These are phyloP conservation scores for Alternaria atra DNA, from an alignment of 2,329 filamentous ascomycete genomes.

Conservation along the genomic window DNA sequence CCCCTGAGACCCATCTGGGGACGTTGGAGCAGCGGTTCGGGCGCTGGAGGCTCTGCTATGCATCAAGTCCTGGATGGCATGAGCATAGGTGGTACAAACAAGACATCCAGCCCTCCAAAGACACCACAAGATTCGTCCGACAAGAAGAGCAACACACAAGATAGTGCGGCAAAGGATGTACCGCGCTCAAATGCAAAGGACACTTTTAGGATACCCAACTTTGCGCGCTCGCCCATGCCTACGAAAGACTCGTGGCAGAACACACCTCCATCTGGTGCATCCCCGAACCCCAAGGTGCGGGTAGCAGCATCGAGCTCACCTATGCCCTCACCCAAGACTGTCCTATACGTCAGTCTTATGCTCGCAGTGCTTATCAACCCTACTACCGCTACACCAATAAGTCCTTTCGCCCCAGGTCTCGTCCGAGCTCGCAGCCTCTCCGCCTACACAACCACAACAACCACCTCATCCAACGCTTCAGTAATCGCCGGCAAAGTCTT, in stretches of 20 bases:
- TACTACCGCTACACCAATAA: constrained; percentile 41
- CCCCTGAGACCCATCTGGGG: constrained; percentile 52
- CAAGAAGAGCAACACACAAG: constrained; percentile 17
- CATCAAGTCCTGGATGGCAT: constrained; percentile 39
- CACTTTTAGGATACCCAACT: constrained; percentile 50
- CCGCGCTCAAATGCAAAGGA: constrained; percentile 45
- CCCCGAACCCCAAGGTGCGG: constrained; percentile 43
- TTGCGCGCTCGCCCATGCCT: constrained; percentile 43
- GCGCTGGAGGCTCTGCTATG: constrained; percentile 37
- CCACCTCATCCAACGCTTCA: constrained; percentile 27
- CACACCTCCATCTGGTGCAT: constrained; percentile 26
- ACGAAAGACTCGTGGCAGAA: constrained; percentile 39
- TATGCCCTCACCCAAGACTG: constrained; percentile 56
- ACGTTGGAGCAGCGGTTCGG: constrained; percentile 29
- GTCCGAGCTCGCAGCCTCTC: constrained; percentile 24
- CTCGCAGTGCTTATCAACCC: constrained; percentile 55
- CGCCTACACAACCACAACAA: constrained; percentile 16
- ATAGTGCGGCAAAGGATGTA: constrained; percentile 31
- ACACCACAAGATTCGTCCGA: constrained; percentile 11
- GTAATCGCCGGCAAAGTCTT: constrained; percentile 53
- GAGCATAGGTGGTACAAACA: constrained; percentile 22
- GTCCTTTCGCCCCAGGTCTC: constrained; percentile 34
- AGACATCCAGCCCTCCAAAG: constrained; percentile 11
- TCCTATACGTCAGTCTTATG: constrained; percentile 58
- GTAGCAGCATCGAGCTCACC: constrained; percentile 53